A percentile compares a stretch with the other conserved stretches of the same genome.
Conservation (phyloP, 805 yeast genomes). For the Metschnikowia reukaufii region DNA sequence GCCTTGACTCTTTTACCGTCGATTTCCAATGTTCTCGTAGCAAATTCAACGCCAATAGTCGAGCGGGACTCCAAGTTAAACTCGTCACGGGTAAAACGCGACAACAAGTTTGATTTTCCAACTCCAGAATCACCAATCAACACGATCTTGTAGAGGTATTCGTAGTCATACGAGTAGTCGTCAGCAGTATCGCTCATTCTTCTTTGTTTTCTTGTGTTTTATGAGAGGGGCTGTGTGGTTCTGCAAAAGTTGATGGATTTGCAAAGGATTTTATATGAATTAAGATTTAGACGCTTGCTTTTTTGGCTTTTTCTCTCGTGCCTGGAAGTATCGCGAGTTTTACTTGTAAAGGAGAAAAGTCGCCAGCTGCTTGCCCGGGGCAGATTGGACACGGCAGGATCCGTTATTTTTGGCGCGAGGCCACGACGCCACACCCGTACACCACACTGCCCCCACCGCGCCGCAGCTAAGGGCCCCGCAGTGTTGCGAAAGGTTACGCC, state of each 20-base stretch:
- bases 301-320: no score
- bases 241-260: no score
- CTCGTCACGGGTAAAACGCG: slow-evolving; percentile 94
- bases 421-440: slow-evolving; percentile 6
- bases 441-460: background rate
- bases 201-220: background rate
- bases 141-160: slow-evolving; percentile 88
- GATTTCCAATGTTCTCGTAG: slow-evolving; percentile 88
- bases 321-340: no score
- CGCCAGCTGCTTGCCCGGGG: background rate
- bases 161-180: slow-evolving; percentile 67
- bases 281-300: no score
- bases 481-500: no score
- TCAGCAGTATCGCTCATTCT: slow-evolving; percentile 38
- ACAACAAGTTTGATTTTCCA: slow-evolving; percentile 90
- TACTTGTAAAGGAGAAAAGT: no score
- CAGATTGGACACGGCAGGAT: background rate
- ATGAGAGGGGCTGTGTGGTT: no score
- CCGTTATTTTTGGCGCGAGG: background rate
- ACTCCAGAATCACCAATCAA: slow-evolving; percentile 97
- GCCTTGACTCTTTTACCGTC: slow-evolving; percentile 84
- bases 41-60: slow-evolving; percentile 97
- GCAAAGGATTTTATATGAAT: no score
- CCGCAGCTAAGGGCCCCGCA: no score
- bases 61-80: slow-evolving; percentile 92